A percentile compares a stretch with the other conserved stretches of the same genome.
phyloP scores from a whole-genome alignment of 2,329 filamentous ascomycete species.

The Paradendryphiella salina region DNA sequence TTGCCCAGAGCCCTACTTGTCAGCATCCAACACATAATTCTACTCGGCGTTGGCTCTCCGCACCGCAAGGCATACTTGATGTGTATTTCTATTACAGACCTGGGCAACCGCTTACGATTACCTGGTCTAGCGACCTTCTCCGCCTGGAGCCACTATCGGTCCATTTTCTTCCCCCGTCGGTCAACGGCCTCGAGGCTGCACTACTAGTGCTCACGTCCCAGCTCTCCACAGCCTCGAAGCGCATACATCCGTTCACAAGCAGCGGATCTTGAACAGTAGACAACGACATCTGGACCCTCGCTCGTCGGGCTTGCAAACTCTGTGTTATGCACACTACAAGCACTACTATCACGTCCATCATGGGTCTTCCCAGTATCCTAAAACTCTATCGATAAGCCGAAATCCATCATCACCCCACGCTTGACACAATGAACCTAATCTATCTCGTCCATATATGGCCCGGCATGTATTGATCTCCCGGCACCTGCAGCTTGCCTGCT shows the following conservation, averaged over 20 bases:
- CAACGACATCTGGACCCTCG: background rate
- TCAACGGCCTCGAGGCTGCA: background rate
- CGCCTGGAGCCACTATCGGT: background rate
- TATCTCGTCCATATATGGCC: background rate
- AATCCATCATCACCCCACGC: background rate
- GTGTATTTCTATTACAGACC: background rate
- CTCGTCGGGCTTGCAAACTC: background rate
- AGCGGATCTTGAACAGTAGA: background rate
- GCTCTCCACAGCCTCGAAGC: slow-evolving; percentile 7
- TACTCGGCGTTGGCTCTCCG: background rate
- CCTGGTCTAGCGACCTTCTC: background rate
- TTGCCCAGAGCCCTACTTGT: no score
- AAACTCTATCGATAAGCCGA: slow-evolving; percentile 4
- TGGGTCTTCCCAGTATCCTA: background rate
- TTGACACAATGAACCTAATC: background rate
- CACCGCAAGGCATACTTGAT: no score
- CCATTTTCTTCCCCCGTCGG: background rate
- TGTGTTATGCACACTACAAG: no score
- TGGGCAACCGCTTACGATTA: background rate
- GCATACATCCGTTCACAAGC: background rate
- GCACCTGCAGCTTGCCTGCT: background rate
- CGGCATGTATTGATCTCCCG: background rate
- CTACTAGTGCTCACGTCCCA: slow-evolving; percentile 9
- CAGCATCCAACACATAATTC: background rate
- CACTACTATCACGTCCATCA: background rate